Evolutionary conservation across 1,284 basidiomycete species (phyloP).

Genomic region (Tilletia horrida): DNA sequence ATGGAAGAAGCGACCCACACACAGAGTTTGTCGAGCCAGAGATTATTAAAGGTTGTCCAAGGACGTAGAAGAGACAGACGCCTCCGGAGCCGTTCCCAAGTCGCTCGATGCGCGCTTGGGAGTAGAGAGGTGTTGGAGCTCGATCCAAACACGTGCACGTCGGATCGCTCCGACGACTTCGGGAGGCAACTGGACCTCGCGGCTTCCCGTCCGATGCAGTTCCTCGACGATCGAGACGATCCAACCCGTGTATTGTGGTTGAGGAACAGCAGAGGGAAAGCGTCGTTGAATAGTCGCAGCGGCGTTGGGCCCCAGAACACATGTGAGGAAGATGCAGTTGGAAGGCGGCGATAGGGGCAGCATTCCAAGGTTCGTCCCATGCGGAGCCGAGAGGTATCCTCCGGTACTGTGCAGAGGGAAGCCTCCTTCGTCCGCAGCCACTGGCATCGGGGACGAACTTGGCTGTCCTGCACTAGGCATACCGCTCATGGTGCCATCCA

Average conservation of each 20-base stretch:
- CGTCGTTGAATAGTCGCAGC: conserved; percentile 13
- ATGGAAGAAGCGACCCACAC: too few relatives aligned
- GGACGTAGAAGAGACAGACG: neutral
- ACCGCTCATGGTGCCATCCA: neutral
- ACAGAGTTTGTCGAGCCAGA: too few relatives aligned
- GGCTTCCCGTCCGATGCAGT: conserved; percentile 16
- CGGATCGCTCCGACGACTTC: conserved; percentile 23
- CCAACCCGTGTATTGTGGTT: neutral
- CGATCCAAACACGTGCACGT: conserved; percentile 23
- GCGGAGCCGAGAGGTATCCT: too few relatives aligned
- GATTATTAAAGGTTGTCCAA: conserved; percentile 4
- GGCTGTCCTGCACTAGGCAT: neutral
- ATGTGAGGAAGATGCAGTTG: conserved; percentile 16
- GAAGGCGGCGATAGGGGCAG: neutral
- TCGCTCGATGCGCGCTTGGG: conserved; percentile 8
- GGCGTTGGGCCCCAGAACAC: conserved; percentile 19
- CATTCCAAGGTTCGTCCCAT: neutral
- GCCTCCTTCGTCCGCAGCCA: neutral
- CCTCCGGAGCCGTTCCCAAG: neutral
- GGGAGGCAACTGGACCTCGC: conserved; percentile 25
- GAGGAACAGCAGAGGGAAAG: conserved; percentile 15
- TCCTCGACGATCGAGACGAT: conserved; percentile 18
- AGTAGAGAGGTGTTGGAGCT: neutral
- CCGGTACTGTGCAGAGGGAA: neutral
- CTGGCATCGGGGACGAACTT: conserved; percentile 7